Conservation (phyloP, 75 land plant species). For the Chamaecyparis obtusa region DNA sequence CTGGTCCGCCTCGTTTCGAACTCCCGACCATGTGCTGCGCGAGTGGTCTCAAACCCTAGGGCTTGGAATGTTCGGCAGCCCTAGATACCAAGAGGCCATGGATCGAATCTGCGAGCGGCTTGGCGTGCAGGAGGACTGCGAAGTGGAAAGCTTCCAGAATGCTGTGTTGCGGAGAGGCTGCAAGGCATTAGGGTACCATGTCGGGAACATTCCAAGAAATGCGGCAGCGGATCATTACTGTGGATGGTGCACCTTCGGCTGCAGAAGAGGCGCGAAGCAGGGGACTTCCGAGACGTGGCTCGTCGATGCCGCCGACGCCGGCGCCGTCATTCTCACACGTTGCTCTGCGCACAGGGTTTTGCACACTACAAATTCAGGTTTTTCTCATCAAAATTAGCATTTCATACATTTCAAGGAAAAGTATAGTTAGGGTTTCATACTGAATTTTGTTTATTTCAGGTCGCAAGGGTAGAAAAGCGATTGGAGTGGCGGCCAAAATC, state of each 20-base stretch:
- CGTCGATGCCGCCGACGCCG: slow-evolving; percentile 64
- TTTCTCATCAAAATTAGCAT: too few relatives aligned
- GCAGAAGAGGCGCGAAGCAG: slow-evolving; percentile 58
- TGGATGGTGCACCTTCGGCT: slow-evolving; percentile 69
- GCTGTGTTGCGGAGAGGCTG: slow-evolving; percentile 32
- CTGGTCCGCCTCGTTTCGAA: slow-evolving; percentile 42
- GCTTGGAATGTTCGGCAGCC: slow-evolving; percentile 12
- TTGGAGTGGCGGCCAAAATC: slow-evolving; percentile 18
- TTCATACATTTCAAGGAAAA: too few relatives aligned
- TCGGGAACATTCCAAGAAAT: slow-evolving; percentile 53
- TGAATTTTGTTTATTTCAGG: neutral
- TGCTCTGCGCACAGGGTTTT: slow-evolving; percentile 60
- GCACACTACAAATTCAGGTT: neutral
- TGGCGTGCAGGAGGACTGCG: slow-evolving; percentile 19
- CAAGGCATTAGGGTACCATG: slow-evolving; percentile 29
- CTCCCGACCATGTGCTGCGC: slow-evolving; percentile 34
- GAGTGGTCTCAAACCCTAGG: slow-evolving; percentile 27
- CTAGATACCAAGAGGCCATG: slow-evolving; percentile 30
- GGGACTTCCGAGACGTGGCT: slow-evolving; percentile 80
- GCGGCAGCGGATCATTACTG: slow-evolving; percentile 59
- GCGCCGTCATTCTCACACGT: slow-evolving; percentile 60
- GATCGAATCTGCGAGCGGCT: slow-evolving; percentile 21
- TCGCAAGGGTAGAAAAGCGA: neutral
- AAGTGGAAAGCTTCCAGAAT: slow-evolving; percentile 28
- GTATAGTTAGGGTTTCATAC: neutral